phyloP scores from a whole-genome alignment of 345 rosid species.

The Sisymbrium altissimum region DNA sequence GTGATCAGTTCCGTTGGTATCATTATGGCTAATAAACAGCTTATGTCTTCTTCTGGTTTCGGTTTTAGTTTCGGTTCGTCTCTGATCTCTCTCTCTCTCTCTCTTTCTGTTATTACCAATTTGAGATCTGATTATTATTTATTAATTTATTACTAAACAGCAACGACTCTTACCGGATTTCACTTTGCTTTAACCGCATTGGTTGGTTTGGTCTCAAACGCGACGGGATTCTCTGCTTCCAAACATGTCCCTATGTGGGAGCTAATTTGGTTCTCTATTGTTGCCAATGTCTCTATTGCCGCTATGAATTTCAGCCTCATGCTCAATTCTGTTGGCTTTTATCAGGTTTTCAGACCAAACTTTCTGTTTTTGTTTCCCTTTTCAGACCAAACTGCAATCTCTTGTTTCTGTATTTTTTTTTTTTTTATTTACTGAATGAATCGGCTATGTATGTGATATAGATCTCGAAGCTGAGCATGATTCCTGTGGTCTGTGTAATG shows the following conservation, averaged over 20 bases:
- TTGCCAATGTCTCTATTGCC: constrained; percentile 77
- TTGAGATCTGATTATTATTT: constrained; percentile 24
- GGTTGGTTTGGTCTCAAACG: constrained; percentile 82
- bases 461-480: constrained; percentile 97
- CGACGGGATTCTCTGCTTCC: constrained; percentile 67
- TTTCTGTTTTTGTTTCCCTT: too few relatives aligned
- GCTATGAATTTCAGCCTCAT: constrained; percentile 94
- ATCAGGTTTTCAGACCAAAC: constrained; percentile 41
- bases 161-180: constrained; percentile 86
- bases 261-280: constrained; percentile 84
- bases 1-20: constrained; percentile 89
- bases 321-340: constrained; percentile 94
- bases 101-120: background rate
- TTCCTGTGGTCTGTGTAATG: constrained; percentile 93
- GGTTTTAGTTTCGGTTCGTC: constrained; percentile 73
- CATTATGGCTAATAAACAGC: constrained; percentile 94
- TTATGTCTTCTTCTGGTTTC: constrained; percentile 75
- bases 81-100: constrained; percentile 6
- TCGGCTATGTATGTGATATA: constrained; percentile 17
- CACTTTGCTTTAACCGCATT: constrained; percentile 83
- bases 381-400: background rate
- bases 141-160: constrained; percentile 31
- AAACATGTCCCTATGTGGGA: constrained; percentile 92
- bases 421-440: background rate
- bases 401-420: background rate